These are phyloP conservation scores for Gymnopilus junonius DNA, from an alignment of 768 basidiomycete genomes.

Conservation along the genomic window DNA sequence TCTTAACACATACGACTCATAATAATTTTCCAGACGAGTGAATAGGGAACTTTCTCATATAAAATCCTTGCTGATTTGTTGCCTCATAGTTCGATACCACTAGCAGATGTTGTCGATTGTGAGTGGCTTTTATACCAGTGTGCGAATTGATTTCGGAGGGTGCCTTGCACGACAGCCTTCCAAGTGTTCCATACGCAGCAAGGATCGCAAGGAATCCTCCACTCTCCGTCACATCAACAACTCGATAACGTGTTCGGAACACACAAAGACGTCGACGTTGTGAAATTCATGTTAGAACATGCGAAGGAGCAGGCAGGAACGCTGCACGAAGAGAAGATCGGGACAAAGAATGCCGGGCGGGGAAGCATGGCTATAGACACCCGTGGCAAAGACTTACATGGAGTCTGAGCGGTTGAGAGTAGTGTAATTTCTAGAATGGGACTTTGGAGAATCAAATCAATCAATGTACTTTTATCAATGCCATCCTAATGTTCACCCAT, in stretches of 20 bases:
- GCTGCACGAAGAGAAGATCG: constrained; percentile 31
- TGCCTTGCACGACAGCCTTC: constrained; percentile 54
- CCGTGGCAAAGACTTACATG: constrained; percentile 37
- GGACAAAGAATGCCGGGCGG: constrained; percentile 27
- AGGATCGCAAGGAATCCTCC: constrained; percentile 78
- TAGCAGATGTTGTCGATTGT: constrained; percentile 86
- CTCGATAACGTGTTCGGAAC: constrained; percentile 76
- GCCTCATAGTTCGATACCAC: constrained; percentile 60
- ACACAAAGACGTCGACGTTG: constrained; percentile 65
- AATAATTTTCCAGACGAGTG: constrained; percentile 65
- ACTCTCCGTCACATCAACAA: constrained; percentile 80
- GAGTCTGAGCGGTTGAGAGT: background rate
- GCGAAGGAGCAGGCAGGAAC: constrained; percentile 65
- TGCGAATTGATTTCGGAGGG: background rate
- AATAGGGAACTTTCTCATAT: constrained; percentile 27
- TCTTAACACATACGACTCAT: constrained; percentile 8
- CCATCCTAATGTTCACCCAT: background rate
- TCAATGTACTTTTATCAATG: background rate
- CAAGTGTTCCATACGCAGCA: constrained; percentile 70
- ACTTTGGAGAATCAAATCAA: background rate
- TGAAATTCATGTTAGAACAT: constrained; percentile 60
- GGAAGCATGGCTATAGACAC: constrained; percentile 43
- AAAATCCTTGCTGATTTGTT: constrained; percentile 14
- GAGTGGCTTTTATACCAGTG: constrained; percentile 27
- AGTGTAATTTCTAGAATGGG: background rate